Conservation (phyloP, 2,329 filamentous ascomycete species). For the Septoria linicola region DNA sequence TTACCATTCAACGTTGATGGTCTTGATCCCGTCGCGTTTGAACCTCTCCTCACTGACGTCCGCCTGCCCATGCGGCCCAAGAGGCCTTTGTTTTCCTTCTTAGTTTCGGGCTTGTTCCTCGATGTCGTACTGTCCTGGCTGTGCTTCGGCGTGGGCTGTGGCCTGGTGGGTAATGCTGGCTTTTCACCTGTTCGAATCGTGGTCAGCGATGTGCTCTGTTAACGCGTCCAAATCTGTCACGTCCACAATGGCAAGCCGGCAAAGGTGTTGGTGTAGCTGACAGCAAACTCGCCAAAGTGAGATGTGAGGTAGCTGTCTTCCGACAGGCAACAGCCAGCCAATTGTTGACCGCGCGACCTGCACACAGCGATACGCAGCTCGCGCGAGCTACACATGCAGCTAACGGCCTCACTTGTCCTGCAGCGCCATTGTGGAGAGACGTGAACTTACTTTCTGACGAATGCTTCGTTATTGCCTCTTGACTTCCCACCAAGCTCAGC, state of each 20-base stretch:
- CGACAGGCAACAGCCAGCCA: too few species aligned
- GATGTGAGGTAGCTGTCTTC: too few species aligned
- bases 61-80: conserved; percentile 31
- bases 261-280: too few species aligned
- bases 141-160: conserved; percentile 29
- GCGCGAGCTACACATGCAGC: background rate
- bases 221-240: background rate
- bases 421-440: too few species aligned
- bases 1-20: conserved; percentile 15
- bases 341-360: too few species aligned
- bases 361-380: background rate
- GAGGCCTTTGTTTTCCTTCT: conserved; percentile 31
- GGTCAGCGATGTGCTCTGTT: conserved; percentile 18
- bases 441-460: conserved; percentile 32
- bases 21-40: conserved; percentile 30
- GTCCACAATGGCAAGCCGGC: too few species aligned
- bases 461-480: conserved; percentile 31
- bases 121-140: conserved; percentile 32
- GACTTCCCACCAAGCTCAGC: conserved; percentile 40
- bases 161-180: conserved; percentile 21
- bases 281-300: too few species aligned
- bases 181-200: conserved; percentile 17
- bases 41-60: conserved; percentile 36
- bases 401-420: background rate
- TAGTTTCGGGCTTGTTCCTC: conserved; percentile 12